A percentile compares a stretch with the other conserved stretches of the same genome.
Conservation (phyloP, 1,139 yeast genomes). For the Geotrichum histeridarum region DNA sequence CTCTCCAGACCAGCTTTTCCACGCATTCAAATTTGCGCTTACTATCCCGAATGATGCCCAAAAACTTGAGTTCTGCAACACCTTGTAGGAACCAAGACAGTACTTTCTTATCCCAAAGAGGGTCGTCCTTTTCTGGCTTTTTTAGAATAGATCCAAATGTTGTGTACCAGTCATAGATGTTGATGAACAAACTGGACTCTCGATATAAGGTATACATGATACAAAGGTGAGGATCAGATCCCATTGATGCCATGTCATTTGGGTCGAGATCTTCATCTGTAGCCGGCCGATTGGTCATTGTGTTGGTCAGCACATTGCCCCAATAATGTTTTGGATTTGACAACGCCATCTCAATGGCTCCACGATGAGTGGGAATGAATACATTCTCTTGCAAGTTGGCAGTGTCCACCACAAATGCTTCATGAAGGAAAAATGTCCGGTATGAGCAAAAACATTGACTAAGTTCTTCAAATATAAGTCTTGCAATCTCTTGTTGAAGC, state of each 20-base stretch:
- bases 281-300: slow-evolving; percentile 1
- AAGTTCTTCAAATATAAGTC: slow-evolving; percentile 3
- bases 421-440: slow-evolving; percentile 25
- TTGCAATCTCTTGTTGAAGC: neutral
- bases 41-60: slow-evolving; percentile 50
- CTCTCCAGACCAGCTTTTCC: slow-evolving; percentile 60
- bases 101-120: slow-evolving; percentile 48
- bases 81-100: slow-evolving; percentile 56
- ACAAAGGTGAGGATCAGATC: slow-evolving; percentile 49
- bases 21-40: slow-evolving; percentile 49
- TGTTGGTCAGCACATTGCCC: slow-evolving; percentile 21
- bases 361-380: slow-evolving; percentile 42
- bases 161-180: slow-evolving; percentile 68
- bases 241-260: slow-evolving; percentile 22
- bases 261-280: slow-evolving; percentile 26
- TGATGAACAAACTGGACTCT: slow-evolving; percentile 72
- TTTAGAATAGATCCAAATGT: slow-evolving; percentile 56
- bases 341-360: slow-evolving; percentile 38
- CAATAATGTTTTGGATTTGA: slow-evolving; percentile 38
- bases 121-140: slow-evolving; percentile 22
- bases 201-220: slow-evolving; percentile 65
- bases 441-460: slow-evolving; percentile 10
- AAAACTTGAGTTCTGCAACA: slow-evolving; percentile 49
- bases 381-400: slow-evolving; percentile 31
- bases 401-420: slow-evolving; percentile 28